phyloP scores from a whole-genome alignment of 352 stramenopile genomes.

The Peronospora destructor region DNA sequence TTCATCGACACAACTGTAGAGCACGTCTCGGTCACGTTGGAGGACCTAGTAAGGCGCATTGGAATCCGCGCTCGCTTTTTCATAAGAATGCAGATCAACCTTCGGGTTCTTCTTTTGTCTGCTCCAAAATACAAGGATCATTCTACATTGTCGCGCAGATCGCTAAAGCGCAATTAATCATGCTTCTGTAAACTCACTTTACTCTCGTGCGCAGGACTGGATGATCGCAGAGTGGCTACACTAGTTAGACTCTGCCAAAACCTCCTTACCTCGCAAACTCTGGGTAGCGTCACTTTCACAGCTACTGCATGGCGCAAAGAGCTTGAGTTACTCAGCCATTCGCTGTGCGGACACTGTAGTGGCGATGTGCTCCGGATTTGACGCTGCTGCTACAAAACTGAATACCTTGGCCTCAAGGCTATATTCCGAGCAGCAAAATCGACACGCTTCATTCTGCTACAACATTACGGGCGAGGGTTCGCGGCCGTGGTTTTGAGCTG shows the following conservation, averaged over 20 bases:
- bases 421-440: slow-evolving; percentile 26
- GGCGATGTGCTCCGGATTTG: slow-evolving; percentile 34
- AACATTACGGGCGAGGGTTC: slow-evolving; percentile 74
- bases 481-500: slow-evolving; percentile 42
- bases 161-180: slow-evolving; percentile 1
- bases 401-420: slow-evolving; percentile 35
- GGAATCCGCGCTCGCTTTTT: slow-evolving; percentile 34
- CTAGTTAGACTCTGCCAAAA: slow-evolving; percentile 47
- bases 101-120: slow-evolving; percentile 51
- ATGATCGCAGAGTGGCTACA: slow-evolving; percentile 36
- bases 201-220: slow-evolving; percentile 41
- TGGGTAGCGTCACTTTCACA: slow-evolving; percentile 52
- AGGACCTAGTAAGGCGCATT: slow-evolving; percentile 12
- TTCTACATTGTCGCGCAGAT: slow-evolving; percentile 30
- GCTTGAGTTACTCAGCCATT: slow-evolving; percentile 67
- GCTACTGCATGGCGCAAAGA: slow-evolving; percentile 52
- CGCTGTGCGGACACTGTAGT: slow-evolving; percentile 60
- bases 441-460: slow-evolving; percentile 85
- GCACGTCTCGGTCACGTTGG: slow-evolving; percentile 55
- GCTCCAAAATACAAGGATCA: slow-evolving; percentile 41
- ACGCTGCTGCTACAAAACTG: slow-evolving; percentile 57
- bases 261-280: slow-evolving; percentile 31
- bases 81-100: slow-evolving; percentile 12
- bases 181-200: slow-evolving; percentile 23
- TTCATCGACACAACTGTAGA: slow-evolving; percentile 67